Percentiles rank a stretch among this genome's conserved stretches.
These are phyloP conservation scores for Euphorbia schlechtendalii DNA, from an alignment of 441 rosid genomes.

Conservation along the genomic window DNA sequence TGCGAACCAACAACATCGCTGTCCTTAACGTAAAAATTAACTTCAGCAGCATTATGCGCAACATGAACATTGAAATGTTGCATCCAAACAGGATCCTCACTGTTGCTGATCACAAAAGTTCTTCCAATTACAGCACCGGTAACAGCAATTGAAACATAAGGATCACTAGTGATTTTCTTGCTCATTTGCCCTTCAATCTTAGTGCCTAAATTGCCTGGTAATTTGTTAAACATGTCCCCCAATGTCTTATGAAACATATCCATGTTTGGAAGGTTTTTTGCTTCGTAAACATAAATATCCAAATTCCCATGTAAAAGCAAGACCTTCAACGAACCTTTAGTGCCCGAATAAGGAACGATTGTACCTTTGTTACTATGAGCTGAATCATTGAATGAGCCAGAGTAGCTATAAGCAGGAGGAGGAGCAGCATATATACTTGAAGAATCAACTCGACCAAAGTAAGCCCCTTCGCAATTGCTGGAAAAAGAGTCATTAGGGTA, in stretches of 20 bases:
- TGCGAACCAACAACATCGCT: conserved; percentile 87
- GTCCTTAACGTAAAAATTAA: conserved; percentile 82
- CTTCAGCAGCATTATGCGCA: conserved; percentile 71
- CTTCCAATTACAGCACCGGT: conserved; percentile 61
- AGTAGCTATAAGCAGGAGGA: conserved; percentile 22
- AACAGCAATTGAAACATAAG: conserved; percentile 72
- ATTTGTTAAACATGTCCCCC: conserved; percentile 46
- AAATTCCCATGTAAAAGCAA: conserved; percentile 78
- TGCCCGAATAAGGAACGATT: conserved; percentile 41
- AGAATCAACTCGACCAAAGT: conserved; percentile 39
- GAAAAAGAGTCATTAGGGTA: conserved; percentile 59
- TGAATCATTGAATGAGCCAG: conserved; percentile 38
- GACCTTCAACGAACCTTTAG: conserved; percentile 53
- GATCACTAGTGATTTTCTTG: conserved; percentile 77
- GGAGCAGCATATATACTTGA: conserved; percentile 21
- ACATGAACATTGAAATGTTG: conserved; percentile 85
- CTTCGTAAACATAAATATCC: conserved; percentile 70
- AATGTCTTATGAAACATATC: conserved; percentile 88
- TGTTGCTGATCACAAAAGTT: conserved; percentile 72
- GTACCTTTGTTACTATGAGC: conserved; percentile 33
- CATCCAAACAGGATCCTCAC: conserved; percentile 84
- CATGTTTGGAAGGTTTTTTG: conserved; percentile 91
- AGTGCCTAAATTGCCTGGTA: conserved; percentile 37
- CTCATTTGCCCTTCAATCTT: conserved; percentile 47
- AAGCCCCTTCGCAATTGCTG: conserved; percentile 38